Percentiles rank a stretch among this genome's conserved stretches.
These are phyloP conservation scores for Pugionium dolabratum DNA, from an alignment of 345 rosid genomes.

Conservation along the genomic window DNA sequence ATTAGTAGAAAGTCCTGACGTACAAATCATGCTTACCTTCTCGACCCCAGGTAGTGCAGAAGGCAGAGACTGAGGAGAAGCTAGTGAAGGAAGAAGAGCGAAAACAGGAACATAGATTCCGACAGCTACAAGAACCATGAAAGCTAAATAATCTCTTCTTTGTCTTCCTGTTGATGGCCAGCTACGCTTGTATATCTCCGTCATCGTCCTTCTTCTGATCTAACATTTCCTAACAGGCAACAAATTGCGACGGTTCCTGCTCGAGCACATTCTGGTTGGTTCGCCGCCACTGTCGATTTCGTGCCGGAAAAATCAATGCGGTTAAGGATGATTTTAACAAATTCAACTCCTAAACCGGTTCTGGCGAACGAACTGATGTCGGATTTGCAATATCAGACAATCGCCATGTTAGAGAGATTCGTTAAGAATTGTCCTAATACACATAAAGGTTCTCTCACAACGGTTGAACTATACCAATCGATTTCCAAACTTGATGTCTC, in stretches of 20 bases:
- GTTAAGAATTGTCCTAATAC: neutral
- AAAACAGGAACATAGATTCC: conserved; percentile 57
- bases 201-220: conserved; percentile 30
- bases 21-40: conserved; percentile 39
- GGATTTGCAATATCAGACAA: neutral
- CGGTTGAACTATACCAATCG: conserved; percentile 25
- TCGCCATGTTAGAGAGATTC: too few species aligned
- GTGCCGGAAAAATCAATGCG: conserved; percentile 6
- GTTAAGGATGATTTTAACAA: neutral
- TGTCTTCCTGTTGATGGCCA: conserved; percentile 25
- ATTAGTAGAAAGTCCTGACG: neutral
- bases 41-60: conserved; percentile 7
- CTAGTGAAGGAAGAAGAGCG: conserved; percentile 65
- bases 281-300: neutral
- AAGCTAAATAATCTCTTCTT: conserved; percentile 25
- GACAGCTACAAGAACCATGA: conserved; percentile 38
- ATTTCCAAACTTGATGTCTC: conserved; percentile 18
- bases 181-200: conserved; percentile 43
- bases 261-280: neutral
- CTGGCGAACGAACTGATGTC: neutral
- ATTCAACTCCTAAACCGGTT: neutral
- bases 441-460: neutral
- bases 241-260: neutral
- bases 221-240: neutral
- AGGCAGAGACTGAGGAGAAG: conserved; percentile 35